phyloP scores from a whole-genome alignment of 768 basidiomycete genomes.

The Asterophora parasitica region DNA sequence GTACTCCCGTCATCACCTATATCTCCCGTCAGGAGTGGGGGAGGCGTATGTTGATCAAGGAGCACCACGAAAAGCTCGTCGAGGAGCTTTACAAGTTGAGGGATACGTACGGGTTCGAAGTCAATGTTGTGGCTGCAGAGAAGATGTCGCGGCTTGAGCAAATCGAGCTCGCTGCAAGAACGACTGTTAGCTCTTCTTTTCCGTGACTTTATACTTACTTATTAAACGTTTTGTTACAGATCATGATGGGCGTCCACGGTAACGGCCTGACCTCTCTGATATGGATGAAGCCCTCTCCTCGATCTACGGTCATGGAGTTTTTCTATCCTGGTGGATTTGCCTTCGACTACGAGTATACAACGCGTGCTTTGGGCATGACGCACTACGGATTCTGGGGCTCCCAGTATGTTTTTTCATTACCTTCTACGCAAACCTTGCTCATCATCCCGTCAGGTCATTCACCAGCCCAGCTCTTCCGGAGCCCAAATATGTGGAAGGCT shows the following conservation, averaged over 20 bases:
- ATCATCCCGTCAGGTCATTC: slow-evolving; percentile 47
- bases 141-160: slow-evolving; percentile 78
- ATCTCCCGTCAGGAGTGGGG: slow-evolving; percentile 88
- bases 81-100: slow-evolving; percentile 64
- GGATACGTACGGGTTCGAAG: slow-evolving; percentile 74
- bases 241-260: slow-evolving; percentile 93
- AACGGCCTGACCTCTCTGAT: slow-evolving; percentile 85
- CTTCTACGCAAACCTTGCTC: neutral
- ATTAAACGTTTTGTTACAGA: slow-evolving; percentile 38
- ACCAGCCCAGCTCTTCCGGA: slow-evolving; percentile 67
- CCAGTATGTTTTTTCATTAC: slow-evolving; percentile 34
- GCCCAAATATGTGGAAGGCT: slow-evolving; percentile 78
- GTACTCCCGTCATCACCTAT: slow-evolving; percentile 84
- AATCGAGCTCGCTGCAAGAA: slow-evolving; percentile 72
- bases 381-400: slow-evolving; percentile 86
- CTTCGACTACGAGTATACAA: slow-evolving; percentile 78
- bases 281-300: slow-evolving; percentile 86
- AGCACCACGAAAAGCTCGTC: slow-evolving; percentile 78
- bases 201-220: neutral
- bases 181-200: slow-evolving; percentile 53
- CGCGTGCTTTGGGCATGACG: slow-evolving; percentile 76
- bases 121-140: slow-evolving; percentile 85
- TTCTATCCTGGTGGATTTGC: slow-evolving; percentile 84
- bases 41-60: slow-evolving; percentile 70
- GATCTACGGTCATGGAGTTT: slow-evolving; percentile 89